phyloP scores from a whole-genome alignment of 768 basidiomycete species.

The Pleurotus tuber-regium region DNA sequence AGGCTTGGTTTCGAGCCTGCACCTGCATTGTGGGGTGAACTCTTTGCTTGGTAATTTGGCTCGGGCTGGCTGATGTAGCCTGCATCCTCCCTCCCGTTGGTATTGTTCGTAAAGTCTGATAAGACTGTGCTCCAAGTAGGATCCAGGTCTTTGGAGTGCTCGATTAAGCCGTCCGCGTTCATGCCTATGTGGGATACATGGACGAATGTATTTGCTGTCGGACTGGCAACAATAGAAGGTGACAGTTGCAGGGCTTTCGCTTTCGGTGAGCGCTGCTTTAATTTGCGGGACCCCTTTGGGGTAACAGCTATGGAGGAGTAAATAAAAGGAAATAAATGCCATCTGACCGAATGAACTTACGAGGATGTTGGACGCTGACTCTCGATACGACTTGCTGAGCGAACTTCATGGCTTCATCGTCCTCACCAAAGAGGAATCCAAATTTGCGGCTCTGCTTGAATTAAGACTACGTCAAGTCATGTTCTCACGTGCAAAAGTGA shows the following conservation, averaged over 20 bases:
- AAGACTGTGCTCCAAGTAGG: slow-evolving; percentile 42
- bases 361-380: slow-evolving; percentile 15
- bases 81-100: slow-evolving; percentile 25
- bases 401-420: slow-evolving; percentile 43
- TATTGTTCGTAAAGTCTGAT: slow-evolving; percentile 17
- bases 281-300: not conserved
- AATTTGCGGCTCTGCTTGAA: slow-evolving; percentile 45
- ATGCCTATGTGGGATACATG: slow-evolving; percentile 68
- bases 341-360: not conserved
- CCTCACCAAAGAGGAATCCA: slow-evolving; percentile 50
- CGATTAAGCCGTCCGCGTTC: slow-evolving; percentile 46
- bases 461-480: not conserved
- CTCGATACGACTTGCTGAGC: slow-evolving; percentile 35
- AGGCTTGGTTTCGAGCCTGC: not conserved
- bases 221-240: slow-evolving; percentile 52
- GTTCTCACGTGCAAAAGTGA: not conserved
- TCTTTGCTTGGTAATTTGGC: slow-evolving; percentile 19
- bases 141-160: slow-evolving; percentile 52
- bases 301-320: not conserved
- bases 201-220: slow-evolving; percentile 58
- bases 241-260: slow-evolving; percentile 24
- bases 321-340: too few relatives aligned
- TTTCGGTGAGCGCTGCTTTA: slow-evolving; percentile 35
- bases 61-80: slow-evolving; percentile 6
- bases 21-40: slow-evolving; percentile 2